These are phyloP conservation scores for Colletotrichum trifolii DNA, from an alignment of 2,329 filamentous ascomycete genomes.

Conservation along the genomic window DNA sequence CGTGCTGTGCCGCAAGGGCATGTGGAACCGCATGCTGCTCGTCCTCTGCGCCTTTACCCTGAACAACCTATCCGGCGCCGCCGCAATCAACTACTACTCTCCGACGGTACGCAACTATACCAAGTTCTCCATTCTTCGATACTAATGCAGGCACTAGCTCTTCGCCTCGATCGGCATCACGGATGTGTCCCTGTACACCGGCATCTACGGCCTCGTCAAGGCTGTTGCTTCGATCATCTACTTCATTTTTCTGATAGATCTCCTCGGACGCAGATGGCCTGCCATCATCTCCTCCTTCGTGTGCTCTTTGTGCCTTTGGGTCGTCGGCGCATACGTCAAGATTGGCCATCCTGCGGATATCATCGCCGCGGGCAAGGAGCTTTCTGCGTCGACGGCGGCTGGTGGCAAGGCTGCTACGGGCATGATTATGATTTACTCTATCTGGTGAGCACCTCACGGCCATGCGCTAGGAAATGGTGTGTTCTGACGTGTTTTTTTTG, in stretches of 20 bases:
- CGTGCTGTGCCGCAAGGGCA: conserved; percentile 51
- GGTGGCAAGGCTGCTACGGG: conserved; percentile 64
- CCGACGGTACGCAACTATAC: conserved; percentile 38
- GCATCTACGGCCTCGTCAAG: conserved; percentile 61
- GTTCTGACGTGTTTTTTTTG: background rate
- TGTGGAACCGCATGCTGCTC: conserved; percentile 52
- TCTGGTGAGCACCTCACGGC: conserved; percentile 55
- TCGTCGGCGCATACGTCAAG: conserved; percentile 64
- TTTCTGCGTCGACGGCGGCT: conserved; percentile 53
- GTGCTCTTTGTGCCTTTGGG: conserved; percentile 61
- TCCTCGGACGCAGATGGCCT: conserved; percentile 51
- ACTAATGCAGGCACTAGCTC: background rate
- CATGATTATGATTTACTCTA: conserved; percentile 65
- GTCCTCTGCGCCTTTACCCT: conserved; percentile 52
- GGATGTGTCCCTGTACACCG: conserved; percentile 58
- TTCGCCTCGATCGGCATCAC: conserved; percentile 57
- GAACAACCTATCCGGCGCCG: conserved; percentile 51
- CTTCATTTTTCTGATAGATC: conserved; percentile 51
- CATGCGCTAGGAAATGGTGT: fast-evolving
- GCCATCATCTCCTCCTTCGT: conserved; percentile 59
- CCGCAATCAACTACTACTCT: conserved; percentile 55
- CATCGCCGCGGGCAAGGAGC: conserved; percentile 53
- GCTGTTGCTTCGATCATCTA: conserved; percentile 54
- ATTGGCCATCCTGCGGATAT: conserved; percentile 58
- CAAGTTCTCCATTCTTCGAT: background rate